These are phyloP conservation scores for Aspergillus sp. DNA, from an alignment of 2,329 filamentous ascomycete genomes.

Conservation along the genomic window DNA sequence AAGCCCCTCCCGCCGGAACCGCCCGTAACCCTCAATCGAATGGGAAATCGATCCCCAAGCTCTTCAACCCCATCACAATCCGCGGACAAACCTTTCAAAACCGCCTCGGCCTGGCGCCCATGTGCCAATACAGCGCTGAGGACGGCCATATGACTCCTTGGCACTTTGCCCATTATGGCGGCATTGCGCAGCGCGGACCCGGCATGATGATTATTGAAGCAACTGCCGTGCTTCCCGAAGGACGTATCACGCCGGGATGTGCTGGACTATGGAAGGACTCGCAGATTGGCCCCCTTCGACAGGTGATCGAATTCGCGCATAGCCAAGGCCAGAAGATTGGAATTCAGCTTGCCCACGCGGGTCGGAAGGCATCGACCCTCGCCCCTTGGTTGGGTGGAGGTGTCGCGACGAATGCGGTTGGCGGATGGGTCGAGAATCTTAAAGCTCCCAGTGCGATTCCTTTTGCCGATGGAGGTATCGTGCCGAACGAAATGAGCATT, in stretches of 20 bases:
- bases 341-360: constrained; percentile 80
- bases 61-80: constrained; percentile 59
- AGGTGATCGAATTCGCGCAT: constrained; percentile 75
- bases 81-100: constrained; percentile 62
- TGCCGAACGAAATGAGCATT: constrained; percentile 66
- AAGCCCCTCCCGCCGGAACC: constrained; percentile 36
- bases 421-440: constrained; percentile 57
- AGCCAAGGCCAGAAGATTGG: constrained; percentile 73
- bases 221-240: constrained; percentile 70
- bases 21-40: constrained; percentile 42
- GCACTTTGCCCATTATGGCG: constrained; percentile 79
- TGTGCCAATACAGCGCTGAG: constrained; percentile 67
- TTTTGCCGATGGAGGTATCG: constrained; percentile 61
- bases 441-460: constrained; percentile 59
- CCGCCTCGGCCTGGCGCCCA: constrained; percentile 51
- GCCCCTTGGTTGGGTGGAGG: constrained; percentile 48
- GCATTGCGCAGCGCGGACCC: constrained; percentile 73
- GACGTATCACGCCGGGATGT: constrained; percentile 70
- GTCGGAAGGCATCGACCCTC: constrained; percentile 60
- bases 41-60: constrained; percentile 50
- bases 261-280: constrained; percentile 75
- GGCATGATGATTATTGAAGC: constrained; percentile 76
- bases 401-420: constrained; percentile 51
- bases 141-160: constrained; percentile 75
- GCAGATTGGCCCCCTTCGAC: constrained; percentile 70